Base-by-base conservation (phyloP, 345 rosid species). In the Populus pruinosa region DNA sequence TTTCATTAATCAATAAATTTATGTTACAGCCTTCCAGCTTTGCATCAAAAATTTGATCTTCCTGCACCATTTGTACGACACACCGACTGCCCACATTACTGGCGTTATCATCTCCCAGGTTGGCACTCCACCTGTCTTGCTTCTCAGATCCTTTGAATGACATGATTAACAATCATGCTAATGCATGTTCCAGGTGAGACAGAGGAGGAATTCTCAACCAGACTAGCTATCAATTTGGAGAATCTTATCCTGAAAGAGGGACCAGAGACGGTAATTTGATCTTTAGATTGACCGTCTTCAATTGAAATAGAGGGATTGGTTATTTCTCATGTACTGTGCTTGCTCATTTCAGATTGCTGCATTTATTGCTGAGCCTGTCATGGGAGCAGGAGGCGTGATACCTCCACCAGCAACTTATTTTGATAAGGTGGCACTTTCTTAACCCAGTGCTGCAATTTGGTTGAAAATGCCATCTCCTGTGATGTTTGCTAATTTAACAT, bases 331-430 rank as follows among this genome's bases (percentile, higher is more conserved):
- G 61, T 75, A 18, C 35, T 25, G 29, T 20, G 14, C 36, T 77
- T 82, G 36, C 69, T 53, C 64, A 31, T 84, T 70, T 76, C 89
- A 93, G 98, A 90, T 96, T 84, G 98, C 91, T 82, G 99, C 98
- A 69, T 96, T 93, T 85, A 93, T 96, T 5, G 98, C 97, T 33
- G 99, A 93, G 73, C 98, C 97, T 56, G 95, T 96, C 77, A 93
- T 96, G 98, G 97, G 99, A 68, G 98, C 97, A 59, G 98, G 99
- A 53, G 98, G 98, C 49, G 98, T 93, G 75, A 96, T 96, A 74
- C 95, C 89, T 83, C 99, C 98, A 38, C 98, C 97, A 67, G 94
- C 92, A 55, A 91, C 97, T 62, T 94, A 96, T 83, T 94, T 96
- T 79, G 98, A 94, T 9, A 94, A 96, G 97, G 97, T 92, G 78